Evolutionary conservation across 805 yeast genomes (phyloP), one percentile per base, ranked within the genome.

Genomic region (Cyberlindnera saturnus): DNA sequence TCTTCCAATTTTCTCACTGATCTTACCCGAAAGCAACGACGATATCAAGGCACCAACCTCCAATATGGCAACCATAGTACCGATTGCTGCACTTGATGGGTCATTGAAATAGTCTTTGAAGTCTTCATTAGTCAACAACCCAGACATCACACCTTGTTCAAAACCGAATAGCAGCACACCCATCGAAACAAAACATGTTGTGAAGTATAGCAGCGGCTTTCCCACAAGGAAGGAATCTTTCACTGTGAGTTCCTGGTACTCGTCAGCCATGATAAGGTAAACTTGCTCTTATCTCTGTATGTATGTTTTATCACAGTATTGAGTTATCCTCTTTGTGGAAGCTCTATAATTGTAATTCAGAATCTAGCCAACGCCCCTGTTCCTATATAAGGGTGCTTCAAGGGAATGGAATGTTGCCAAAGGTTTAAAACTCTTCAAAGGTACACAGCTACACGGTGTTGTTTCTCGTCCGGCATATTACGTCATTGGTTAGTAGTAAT

Each of bases 131-230:
- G 52, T 46, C 41, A 90, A 67, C 37, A 90, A 79, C 3, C 96
- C 95, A 38, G 89, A 80, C 78, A 90, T 86, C 39, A 88, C 95
- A 45, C 96, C 96, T 64, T 89, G 89, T 59, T 82, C 90, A 60
- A 82, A 85, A 3, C 93, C 93, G 53, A 85, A 85, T 19, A 85
- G 67, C 41, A 85, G 81, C 4, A 57, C 62, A 5, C 60, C 62
- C 3, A 52, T 47, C 15, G 59, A 53, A 13, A 57, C 62, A 33
- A 57, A 56, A 18, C 53, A 47, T 3, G 61, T 55, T 9, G 62
- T 57, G 51, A 57, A 57, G 38, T 57, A 57, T 3, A 57, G 41
- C 3, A 57, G 45, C 1, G 60, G 61, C 30, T 55, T 53, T 5
- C 62, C 62, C 17, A 56, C 60, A 16, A 57, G 48, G 15, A 48